Conservation (phyloP, 2,329 filamentous ascomycete species). For the Botryotinia narcissicola region DNA sequence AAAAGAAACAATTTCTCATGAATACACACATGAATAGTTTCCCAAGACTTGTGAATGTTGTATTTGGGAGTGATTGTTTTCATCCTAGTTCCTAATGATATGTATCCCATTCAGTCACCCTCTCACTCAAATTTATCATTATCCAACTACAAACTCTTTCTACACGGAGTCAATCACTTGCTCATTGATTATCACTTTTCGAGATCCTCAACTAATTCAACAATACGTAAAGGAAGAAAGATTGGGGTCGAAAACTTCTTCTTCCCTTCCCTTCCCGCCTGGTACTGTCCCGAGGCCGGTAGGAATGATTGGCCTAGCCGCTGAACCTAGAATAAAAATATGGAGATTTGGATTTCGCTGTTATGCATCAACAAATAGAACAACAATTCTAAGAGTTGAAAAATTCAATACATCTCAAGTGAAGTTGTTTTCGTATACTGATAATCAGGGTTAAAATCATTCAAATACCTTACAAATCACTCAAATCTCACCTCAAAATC, state of each 20-base stretch:
- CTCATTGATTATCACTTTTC: not conserved
- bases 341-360: not conserved
- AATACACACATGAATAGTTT: accelerated
- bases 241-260: not conserved
- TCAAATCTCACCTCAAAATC: no score
- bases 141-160: not conserved
- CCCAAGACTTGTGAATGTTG: not conserved
- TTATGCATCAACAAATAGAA: not conserved
- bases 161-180: not conserved
- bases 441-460: not conserved
- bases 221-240: not conserved
- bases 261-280: not conserved
- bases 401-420: not conserved
- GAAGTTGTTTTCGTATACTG: not conserved
- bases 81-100: accelerated
- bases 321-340: no score
- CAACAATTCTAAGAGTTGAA: not conserved
- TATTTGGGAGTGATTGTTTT: not conserved
- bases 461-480: not conserved
- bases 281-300: not conserved
- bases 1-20: accelerated
- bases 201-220: not conserved
- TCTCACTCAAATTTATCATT: not conserved
- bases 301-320: not conserved
- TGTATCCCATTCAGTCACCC: not conserved